Conservation (phyloP, 2,329 filamentous ascomycete species). For the Colletotrichum salicis region DNA sequence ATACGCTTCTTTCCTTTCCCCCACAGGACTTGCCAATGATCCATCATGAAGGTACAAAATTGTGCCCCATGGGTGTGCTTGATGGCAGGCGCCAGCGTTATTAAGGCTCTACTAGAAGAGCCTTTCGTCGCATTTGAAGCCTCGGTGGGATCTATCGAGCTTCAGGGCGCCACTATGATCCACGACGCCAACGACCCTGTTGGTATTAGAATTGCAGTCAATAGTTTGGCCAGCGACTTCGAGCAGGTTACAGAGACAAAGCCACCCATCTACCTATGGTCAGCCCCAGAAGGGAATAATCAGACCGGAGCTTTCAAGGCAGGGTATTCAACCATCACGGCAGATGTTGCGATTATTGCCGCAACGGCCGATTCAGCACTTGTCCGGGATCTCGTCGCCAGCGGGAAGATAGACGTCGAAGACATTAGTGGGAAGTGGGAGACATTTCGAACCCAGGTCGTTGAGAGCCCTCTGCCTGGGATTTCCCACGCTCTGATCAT, state of each 20-base stretch:
- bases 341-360: slow-evolving; percentile 15
- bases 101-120: slow-evolving; percentile 4
- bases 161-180: slow-evolving; percentile 3
- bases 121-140: slow-evolving; percentile 1
- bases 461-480: slow-evolving; percentile 57
- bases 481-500: slow-evolving; percentile 62
- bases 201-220: slow-evolving; percentile 22
- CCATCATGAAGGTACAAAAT: background rate
- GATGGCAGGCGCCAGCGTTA: background rate
- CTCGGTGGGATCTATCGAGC: slow-evolving; percentile 9
- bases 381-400: slow-evolving; percentile 34
- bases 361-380: slow-evolving; percentile 36
- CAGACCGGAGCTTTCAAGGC: background rate
- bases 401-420: slow-evolving; percentile 38
- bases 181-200: slow-evolving; percentile 11
- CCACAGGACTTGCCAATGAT: background rate
- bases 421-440: slow-evolving; percentile 62
- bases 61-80: background rate
- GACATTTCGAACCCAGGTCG: slow-evolving; percentile 60
- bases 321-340: background rate
- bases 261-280: slow-evolving; percentile 14
- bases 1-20: background rate
- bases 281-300: background rate
- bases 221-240: slow-evolving; percentile 13
- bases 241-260: slow-evolving; percentile 26